These are phyloP conservation scores for Fraxinus paxiana DNA, from an alignment of 305 asterid genomes.

Conservation along the genomic window DNA sequence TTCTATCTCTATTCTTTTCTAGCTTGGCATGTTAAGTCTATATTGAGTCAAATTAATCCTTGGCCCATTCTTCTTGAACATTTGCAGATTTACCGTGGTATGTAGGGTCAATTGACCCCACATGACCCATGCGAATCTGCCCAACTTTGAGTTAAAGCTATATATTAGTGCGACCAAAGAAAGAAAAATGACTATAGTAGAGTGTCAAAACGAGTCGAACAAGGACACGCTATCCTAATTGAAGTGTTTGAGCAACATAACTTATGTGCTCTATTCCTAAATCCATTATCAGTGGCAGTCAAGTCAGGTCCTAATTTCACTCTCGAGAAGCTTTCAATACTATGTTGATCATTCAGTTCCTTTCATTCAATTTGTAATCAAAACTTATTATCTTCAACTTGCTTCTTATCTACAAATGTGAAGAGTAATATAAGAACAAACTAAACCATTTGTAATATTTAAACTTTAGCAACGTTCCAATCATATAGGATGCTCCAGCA, in stretches of 20 bases:
- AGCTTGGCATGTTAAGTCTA: not conserved
- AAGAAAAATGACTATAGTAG: not conserved
- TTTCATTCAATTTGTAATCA: not conserved
- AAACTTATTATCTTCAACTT: not conserved
- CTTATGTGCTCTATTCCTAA: not conserved
- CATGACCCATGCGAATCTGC: not conserved
- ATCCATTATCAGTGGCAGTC: not conserved
- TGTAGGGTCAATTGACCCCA: not conserved
- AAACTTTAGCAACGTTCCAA: constrained; percentile 15
- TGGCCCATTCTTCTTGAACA: not conserved
- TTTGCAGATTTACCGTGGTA: not conserved
- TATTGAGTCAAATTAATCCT: not conserved
- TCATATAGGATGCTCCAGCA: constrained; percentile 6
- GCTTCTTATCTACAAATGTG: not conserved
- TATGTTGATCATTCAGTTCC: not conserved
- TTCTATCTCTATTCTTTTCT: not conserved
- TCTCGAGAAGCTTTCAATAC: not conserved
- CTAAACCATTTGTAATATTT: constrained; percentile 10
- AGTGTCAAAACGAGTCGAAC: no score
- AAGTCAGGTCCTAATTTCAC: not conserved
- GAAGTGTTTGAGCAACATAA: not conserved
- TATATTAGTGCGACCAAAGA: no score
- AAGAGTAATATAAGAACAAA: constrained; percentile 9
- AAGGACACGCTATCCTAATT: not conserved
- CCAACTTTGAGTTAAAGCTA: not conserved